These are phyloP conservation scores for Themeda triandra DNA, from an alignment of 176 grass and related monocot species.

Conservation along the genomic window DNA sequence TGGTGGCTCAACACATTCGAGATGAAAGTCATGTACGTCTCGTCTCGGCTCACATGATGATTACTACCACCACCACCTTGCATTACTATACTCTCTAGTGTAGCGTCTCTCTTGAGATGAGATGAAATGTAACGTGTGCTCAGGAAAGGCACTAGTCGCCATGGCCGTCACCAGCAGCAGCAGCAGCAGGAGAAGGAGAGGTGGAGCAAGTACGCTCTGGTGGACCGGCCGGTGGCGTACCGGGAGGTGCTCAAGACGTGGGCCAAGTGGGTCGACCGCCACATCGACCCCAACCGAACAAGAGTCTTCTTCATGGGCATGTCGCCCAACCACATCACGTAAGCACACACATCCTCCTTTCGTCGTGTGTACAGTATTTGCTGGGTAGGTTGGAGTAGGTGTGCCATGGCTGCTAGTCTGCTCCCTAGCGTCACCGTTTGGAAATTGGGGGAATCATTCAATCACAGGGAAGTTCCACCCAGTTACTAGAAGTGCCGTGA, in stretches of 20 bases:
- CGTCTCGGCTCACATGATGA: too few species aligned
- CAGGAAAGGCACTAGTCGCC: too few species aligned
- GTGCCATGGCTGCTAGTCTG: not conserved
- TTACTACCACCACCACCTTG: too few species aligned
- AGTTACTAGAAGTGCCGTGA: too few species aligned
- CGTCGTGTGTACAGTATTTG: too few species aligned
- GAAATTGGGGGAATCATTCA: not conserved
- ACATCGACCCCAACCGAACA: conserved; percentile 57
- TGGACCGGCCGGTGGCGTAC: conserved; percentile 72
- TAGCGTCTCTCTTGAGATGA: too few species aligned
- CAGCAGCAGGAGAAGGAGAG: conserved; percentile 23
- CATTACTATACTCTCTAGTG: too few species aligned
- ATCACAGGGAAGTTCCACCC: too few species aligned
- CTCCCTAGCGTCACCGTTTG: not conserved
- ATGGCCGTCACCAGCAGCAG: not conserved
- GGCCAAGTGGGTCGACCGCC: conserved; percentile 74
- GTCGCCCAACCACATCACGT: conserved; percentile 80
- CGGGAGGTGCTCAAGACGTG: conserved; percentile 71
- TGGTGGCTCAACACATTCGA: conserved; percentile 72
- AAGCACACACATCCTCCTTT: not conserved
- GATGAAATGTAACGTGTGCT: too few species aligned
- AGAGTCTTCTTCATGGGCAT: conserved; percentile 93
- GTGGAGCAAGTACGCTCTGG: conserved; percentile 50
- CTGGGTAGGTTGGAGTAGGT: too few species aligned
- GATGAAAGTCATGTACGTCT: conserved; percentile 61